phyloP scores from a whole-genome alignment of 495 filamentous ascomycete species.

The Xylaria longipes region DNA sequence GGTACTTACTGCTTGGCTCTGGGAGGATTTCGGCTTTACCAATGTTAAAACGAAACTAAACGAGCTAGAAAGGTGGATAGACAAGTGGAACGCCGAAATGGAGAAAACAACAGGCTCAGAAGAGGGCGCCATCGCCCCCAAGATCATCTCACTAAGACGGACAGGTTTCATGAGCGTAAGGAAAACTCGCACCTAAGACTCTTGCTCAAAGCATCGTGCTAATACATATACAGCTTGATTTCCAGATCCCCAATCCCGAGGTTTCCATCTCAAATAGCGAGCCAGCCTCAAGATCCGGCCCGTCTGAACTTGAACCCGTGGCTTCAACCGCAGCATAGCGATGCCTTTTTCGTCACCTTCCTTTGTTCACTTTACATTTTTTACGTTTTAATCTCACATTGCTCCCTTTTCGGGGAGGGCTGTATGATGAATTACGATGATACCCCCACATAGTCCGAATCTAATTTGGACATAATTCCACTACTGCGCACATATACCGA shows the following conservation, averaged over 20 bases:
- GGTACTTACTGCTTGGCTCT: conserved; percentile 85
- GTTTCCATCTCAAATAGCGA: conserved; percentile 50
- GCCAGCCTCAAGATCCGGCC: conserved; percentile 38
- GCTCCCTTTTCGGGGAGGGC: conserved; percentile 17
- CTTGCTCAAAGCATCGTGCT: conserved; percentile 18
- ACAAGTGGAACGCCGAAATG: conserved; percentile 77
- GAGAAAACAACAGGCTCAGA: conserved; percentile 58
- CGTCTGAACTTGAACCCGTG: conserved; percentile 25
- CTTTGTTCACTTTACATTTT: background rate
- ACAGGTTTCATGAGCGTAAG: conserved; percentile 87
- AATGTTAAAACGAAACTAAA: conserved; percentile 70
- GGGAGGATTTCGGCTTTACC: conserved; percentile 85
- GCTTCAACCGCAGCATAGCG: conserved; percentile 13
- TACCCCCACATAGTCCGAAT: conserved; percentile 24
- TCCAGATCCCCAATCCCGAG: conserved; percentile 84
- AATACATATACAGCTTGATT: conserved; percentile 64
- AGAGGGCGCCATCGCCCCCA: conserved; percentile 63
- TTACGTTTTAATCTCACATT: conserved; percentile 17
- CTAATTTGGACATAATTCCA: conserved; percentile 14
- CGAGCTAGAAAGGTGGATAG: conserved; percentile 75
- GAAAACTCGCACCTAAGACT: conserved; percentile 10
- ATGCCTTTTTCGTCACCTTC: background rate
- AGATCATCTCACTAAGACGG: conserved; percentile 75
- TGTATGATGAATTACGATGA: conserved; percentile 30
- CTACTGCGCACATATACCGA: background rate